A percentile compares a stretch with the other conserved stretches of the same genome.
These are phyloP conservation scores for Elongisporangium undulatum DNA, from an alignment of 352 stramenopile genomes.

Conservation along the genomic window DNA sequence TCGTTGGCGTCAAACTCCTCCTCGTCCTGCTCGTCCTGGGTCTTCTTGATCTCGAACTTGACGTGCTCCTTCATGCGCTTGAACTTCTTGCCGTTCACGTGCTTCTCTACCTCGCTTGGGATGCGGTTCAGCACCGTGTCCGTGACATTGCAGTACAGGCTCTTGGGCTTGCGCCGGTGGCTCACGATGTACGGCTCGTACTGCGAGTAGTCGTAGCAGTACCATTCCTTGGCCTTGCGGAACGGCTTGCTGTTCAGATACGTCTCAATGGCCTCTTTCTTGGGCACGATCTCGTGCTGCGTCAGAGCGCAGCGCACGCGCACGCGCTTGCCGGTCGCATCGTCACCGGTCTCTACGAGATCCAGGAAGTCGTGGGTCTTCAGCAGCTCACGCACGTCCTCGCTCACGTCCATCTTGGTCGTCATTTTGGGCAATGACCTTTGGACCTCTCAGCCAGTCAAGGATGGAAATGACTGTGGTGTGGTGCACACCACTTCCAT, in stretches of 20 bases:
- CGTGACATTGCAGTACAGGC: conserved; percentile 88
- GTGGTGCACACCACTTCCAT: no score
- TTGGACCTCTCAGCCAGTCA: no score
- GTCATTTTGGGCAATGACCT: neutral
- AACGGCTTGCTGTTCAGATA: conserved; percentile 81
- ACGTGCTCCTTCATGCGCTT: conserved; percentile 74
- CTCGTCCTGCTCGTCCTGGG: conserved; percentile 22
- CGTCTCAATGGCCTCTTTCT: conserved; percentile 49
- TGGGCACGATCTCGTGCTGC: conserved; percentile 75
- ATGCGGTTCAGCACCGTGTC: conserved; percentile 86
- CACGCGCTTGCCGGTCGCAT: conserved; percentile 30
- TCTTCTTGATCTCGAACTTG: conserved; percentile 33
- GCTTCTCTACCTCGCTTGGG: conserved; percentile 82
- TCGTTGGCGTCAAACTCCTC: conserved; percentile 73
- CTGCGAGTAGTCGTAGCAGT: conserved; percentile 87
- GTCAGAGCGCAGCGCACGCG: conserved; percentile 71
- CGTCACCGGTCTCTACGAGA: conserved; percentile 37
- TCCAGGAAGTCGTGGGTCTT: conserved; percentile 48
- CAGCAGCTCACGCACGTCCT: conserved; percentile 37
- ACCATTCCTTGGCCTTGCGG: conserved; percentile 80
- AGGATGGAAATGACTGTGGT: no score
- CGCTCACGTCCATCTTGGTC: conserved; percentile 21
- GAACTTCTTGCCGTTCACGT: conserved; percentile 88
- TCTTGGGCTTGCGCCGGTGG: conserved; percentile 78
- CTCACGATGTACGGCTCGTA: conserved; percentile 89